These are phyloP conservation scores for Solanum pimpinellifolium DNA, from an alignment of 257 asterid species.

Conservation along the genomic window DNA sequence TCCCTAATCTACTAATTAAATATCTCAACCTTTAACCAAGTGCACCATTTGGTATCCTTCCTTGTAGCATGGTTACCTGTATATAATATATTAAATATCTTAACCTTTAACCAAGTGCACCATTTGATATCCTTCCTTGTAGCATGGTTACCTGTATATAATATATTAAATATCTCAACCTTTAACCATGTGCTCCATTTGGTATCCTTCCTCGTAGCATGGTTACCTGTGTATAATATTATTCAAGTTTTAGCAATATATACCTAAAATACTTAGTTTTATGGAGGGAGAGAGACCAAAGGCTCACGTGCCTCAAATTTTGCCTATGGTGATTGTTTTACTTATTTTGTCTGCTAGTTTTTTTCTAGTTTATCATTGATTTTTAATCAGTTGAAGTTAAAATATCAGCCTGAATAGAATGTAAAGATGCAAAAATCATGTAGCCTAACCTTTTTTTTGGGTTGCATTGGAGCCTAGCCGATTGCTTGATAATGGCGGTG, in stretches of 20 bases:
- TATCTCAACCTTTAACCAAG: not conserved
- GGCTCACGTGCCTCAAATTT: not conserved
- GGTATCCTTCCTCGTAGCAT: not conserved
- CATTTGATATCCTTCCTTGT: not conserved
- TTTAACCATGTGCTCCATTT: not conserved
- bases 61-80: no score
- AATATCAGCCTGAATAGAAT: not conserved
- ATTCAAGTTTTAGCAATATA: not conserved
- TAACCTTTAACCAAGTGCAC: not conserved
- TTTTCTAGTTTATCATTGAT: not conserved
- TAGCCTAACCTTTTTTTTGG: not conserved
- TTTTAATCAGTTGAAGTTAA: not conserved
- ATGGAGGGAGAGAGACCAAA: not conserved
- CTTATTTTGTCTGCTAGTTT: not conserved
- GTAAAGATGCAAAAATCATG: not conserved
- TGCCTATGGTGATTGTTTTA: not conserved
- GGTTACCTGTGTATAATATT: not conserved
- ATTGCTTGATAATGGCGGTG: not conserved
- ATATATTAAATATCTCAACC: not conserved
- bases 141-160: no score
- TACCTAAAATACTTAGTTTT: not conserved
- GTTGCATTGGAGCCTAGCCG: not conserved
- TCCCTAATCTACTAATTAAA: not conserved
- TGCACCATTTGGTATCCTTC: not conserved
- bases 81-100: not conserved